Base-by-base conservation (phyloP, 2,329 filamentous ascomycete species). In the Drechslerella coelobrocha region DNA sequence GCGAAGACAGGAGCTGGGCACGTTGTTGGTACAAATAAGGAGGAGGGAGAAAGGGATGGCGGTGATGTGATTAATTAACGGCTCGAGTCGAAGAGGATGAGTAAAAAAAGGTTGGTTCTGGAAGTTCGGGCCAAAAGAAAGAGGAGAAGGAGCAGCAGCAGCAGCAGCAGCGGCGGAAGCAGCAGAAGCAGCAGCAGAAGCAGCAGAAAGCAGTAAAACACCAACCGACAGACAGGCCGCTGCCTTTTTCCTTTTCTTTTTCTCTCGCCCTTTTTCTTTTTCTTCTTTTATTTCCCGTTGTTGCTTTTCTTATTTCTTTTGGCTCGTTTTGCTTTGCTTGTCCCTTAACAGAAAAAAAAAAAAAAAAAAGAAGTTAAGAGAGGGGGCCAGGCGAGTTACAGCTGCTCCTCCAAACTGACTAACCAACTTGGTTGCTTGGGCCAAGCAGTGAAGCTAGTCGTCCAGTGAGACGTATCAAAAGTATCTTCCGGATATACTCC, bases 91-190 rank as follows among this genome's bases (percentile, higher is more conserved):
- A 19, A 8, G 43, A 10, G 27, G 52, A 55, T 55, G 52, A 55
- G 52, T 55, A 57, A 45, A 21, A 45, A 45, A 45, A 57, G 53
- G 51, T 47, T 57, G 55, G 55, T 51, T 61, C 57, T 61, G 47
- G 48, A 54, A 62, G 59, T 29, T 29, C 21, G 47, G 24, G 47
- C 47, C 9, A 27, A 10, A 27, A 29, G 17, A 31, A 51, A 31
- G 17, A 24, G 21, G 47, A 26, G 47, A 51, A 31, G 24, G 12
- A 27, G 5, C 47, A 31, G 47, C 41, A 17, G 29, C 29, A 12
- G 29, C 29, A 31, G 29, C 47, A 31, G 47, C 41, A 17, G 29
- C 29, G 29, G 29, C 29, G 29, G 17, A 31, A 51, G 19, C 10
- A 24, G 21, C 21, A 26, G 47, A 51, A 31, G 24, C 9, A 27